Conservation (phyloP, 495 filamentous ascomycete species). For the Extremus antarcticus region DNA sequence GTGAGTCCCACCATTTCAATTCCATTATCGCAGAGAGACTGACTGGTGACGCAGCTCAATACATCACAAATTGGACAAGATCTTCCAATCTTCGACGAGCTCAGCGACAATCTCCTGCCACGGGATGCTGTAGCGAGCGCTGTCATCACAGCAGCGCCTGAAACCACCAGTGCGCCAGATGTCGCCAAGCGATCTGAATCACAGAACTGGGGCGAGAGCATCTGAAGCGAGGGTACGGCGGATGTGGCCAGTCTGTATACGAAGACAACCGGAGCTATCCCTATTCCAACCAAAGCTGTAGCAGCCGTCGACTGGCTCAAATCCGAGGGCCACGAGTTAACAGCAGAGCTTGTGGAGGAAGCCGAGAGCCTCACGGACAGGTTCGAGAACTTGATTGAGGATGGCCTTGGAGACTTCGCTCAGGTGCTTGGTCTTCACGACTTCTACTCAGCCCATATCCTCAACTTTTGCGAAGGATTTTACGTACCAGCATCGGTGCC, state of each 20-base stretch:
- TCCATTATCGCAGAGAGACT: neutral
- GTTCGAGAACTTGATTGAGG: constrained; percentile 31
- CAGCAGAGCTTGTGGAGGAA: constrained; percentile 2
- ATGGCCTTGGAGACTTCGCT: constrained; percentile 37
- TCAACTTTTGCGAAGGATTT: constrained; percentile 58
- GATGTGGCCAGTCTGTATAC: neutral
- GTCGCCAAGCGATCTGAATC: neutral
- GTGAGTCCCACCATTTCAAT: constrained; percentile 35
- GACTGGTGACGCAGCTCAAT: constrained; percentile 38
- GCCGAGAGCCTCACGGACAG: constrained; percentile 28
- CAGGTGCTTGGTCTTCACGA: constrained; percentile 47
- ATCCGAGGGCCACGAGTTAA: neutral
- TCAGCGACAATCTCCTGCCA: constrained; percentile 6
- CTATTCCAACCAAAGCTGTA: neutral
- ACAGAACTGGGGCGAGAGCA: neutral
- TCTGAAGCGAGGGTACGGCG: neutral
- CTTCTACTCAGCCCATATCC: constrained; percentile 64
- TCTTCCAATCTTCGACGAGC: neutral
- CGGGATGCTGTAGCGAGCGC: neutral
- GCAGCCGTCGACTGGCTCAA: neutral
- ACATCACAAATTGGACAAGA: constrained; percentile 45
- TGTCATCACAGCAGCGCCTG: neutral
- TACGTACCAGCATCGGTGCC: constrained; percentile 36
- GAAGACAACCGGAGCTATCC: neutral
- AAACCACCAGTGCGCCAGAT: neutral